Base-by-base conservation (phyloP, 441 rosid species). In the Corymbia citriodora region DNA sequence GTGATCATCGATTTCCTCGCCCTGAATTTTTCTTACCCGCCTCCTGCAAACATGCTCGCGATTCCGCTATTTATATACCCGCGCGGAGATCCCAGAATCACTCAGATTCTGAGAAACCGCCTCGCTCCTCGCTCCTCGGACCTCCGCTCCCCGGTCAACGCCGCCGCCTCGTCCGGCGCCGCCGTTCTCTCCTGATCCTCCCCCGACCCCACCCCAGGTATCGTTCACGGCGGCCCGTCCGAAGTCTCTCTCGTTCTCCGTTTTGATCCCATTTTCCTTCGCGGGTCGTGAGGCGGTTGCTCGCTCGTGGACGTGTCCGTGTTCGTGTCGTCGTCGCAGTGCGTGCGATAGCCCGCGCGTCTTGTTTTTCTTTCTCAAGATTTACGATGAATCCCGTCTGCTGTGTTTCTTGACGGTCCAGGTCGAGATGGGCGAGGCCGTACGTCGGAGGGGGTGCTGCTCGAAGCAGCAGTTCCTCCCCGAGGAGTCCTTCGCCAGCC, bases 401-500 rank as follows among this genome's bases (percentile, higher is more conserved):
- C 4, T 2, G 10, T 1, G 85, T 23, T 79, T 79, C 85, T 45
- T 79, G n/a, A 45, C 45, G n/a, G 13, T 45, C 52, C 85, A 79
- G 85, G 10, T 70, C 53, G 83, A 74, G 79, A 31, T 45, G 85
- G 85, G 85, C 10, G 85, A 79, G 85, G 85, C 49, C 23, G 52
- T 74, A 14, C 85, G 85, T 16, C 85, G 88, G 89, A 91, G 95
- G 63, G 89, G 90, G 87, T 94, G 95, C 59, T 94, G 93, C 89
- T 89, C 54, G 59, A 96, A 96, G 85, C 91, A 91, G 70, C 96
- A 96, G 90, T 95, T 97, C 93, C 91, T 95, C 88, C 99, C 98
- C 1, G 97, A 96, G 87, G 94, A 96, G 88, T 97, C 99, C 90
- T 97, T 97, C 89, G 92, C 93, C 89, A 96, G 92, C 92, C 95